These are phyloP conservation scores for Hypoxylon lienhwacheense DNA, from an alignment of 495 filamentous ascomycete genomes.

Conservation along the genomic window DNA sequence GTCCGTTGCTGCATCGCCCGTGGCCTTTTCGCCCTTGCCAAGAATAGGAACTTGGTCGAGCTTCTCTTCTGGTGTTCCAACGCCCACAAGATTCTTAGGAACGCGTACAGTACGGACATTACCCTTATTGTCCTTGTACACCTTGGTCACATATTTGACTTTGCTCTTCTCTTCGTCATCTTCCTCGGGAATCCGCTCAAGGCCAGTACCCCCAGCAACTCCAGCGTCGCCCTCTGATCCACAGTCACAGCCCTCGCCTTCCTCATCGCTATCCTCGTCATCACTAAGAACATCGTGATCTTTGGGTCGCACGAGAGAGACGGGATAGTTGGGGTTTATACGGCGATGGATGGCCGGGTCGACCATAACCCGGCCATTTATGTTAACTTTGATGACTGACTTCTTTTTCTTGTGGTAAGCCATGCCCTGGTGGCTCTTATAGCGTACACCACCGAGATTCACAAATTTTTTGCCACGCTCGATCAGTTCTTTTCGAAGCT, in stretches of 20 bases:
- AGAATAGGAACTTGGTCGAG: slow-evolving; percentile 69
- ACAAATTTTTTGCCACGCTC: slow-evolving; percentile 89
- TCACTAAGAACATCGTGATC: slow-evolving; percentile 68
- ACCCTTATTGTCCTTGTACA: slow-evolving; percentile 65
- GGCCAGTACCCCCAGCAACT: slow-evolving; percentile 38
- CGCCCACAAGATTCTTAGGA: slow-evolving; percentile 60
- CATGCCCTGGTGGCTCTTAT: slow-evolving; percentile 79
- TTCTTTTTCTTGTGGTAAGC: slow-evolving; percentile 85
- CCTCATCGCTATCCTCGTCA: slow-evolving; percentile 62
- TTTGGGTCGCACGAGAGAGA: slow-evolving; percentile 76
- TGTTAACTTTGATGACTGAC: slow-evolving; percentile 77
- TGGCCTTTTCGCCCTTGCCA: slow-evolving; percentile 43
- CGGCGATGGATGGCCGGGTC: slow-evolving; percentile 84
- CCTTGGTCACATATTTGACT: slow-evolving; percentile 62
- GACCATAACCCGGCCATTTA: slow-evolving; percentile 90
- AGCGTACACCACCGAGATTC: slow-evolving; percentile 76
- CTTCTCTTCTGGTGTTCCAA: slow-evolving; percentile 63
- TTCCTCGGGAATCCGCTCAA: slow-evolving; percentile 31
- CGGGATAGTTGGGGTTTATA: slow-evolving; percentile 85
- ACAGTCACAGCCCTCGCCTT: slow-evolving; percentile 51
- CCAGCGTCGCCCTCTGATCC: slow-evolving; percentile 43
- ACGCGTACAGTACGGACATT: slow-evolving; percentile 55
- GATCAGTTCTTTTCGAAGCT: slow-evolving; percentile 66
- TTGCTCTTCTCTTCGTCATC: slow-evolving; percentile 57
- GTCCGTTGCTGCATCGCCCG: slow-evolving; percentile 45